Evolutionary conservation across 129 eudicot species (phyloP), one percentile per base, ranked within the genome.

Genomic region (Flaveria trinervia): DNA sequence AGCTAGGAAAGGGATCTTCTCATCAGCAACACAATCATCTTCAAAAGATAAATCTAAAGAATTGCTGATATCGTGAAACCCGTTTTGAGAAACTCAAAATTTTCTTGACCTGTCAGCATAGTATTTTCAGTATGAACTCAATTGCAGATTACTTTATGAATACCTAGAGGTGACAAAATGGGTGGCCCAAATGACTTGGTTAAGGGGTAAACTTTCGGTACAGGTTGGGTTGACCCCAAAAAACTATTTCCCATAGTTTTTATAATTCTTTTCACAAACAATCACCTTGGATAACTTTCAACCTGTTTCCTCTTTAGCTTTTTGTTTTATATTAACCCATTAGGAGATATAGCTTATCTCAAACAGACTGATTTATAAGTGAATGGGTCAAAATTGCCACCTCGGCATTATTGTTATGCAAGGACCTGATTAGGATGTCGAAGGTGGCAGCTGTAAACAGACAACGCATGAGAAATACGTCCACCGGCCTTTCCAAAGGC

Each of bases 401-500:
- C 71, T 66, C 25, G 55, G 26, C 44, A 57, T 13, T 48, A 10
- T 67, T 67, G n/a, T 52, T 26, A 74, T 57, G 46, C 9, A n/a
- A 50, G 2, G 48, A 90, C 98, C 96, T 94, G 96, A 72, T 84
- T 91, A 25, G 98, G 98, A 83, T 91, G 92, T 77, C 92, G 93
- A 75, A 94, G 90, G 75, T 91, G 93, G 77, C 97, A 91, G 73
- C 98, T 94, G 80, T 85, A 94, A 72, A 94, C 98, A 36, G 98
- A 94, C 72, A 94, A 77, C 84, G 97, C 97, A 86, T 94, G 98
- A 79, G 98, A 91, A 74, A 94, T 91, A 16, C 93, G 80, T 30
- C 98, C 98, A 73, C 98, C 98, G 68, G 97, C 87, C 79, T 94
- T 94, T 61, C 97, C 97, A 72, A 91, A 94, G 52, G 98, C 98